Evolutionary conservation across 352 stramenopile species (phyloP), one percentile per base, ranked within the genome.

Genomic region (Globisporangium okanoganense): DNA sequence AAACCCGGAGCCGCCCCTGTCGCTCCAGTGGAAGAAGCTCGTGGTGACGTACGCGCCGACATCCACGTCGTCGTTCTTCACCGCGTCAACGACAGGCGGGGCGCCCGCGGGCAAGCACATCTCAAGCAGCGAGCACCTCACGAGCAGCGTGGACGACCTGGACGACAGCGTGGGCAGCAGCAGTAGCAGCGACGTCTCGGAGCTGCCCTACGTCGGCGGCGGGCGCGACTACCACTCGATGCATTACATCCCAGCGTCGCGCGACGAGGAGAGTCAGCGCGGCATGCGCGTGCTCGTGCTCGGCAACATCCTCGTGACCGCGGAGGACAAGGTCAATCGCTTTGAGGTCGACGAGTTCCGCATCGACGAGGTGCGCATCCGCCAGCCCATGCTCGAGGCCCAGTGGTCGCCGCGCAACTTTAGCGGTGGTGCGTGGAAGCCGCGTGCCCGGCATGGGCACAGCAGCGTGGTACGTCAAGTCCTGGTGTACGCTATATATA

Each of bases 201-300:
- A 69, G 16, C 45, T 65, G 12, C 43, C 56, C 25, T 52, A 72
- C 13, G 35, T 70, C 0, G 70, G 64, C 3, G 27, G 31, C n/a
- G 67, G 64, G 0, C 76, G 82, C 38, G 77, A 88, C 60, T 79
- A 87, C 59, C 79, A 89, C 66, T 76, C 76, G 12, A 90, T 92
- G 79, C 82, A 92, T 66, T 92, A 92, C 57, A 67, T 90, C 8
- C 61, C 76, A 33, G 60, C 67, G 20, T 60, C 69, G 16, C 54
- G 20, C 5, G 62, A 75, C 29, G 74, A 87, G 14, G 75, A 81
- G 52, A 49, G 33, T 5, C 41, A 48, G 9, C 58, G 54, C 12
- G 82, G 79, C 9, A 67, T 85, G 51, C 70, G 79, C 50, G 76
- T 91, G 56, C 71, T 91, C 29, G 73, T 91, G 13, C 40, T 91